These are phyloP conservation scores for Achlya hypogyna DNA, from an alignment of 352 stramenopile genomes.

Conservation along the genomic window DNA sequence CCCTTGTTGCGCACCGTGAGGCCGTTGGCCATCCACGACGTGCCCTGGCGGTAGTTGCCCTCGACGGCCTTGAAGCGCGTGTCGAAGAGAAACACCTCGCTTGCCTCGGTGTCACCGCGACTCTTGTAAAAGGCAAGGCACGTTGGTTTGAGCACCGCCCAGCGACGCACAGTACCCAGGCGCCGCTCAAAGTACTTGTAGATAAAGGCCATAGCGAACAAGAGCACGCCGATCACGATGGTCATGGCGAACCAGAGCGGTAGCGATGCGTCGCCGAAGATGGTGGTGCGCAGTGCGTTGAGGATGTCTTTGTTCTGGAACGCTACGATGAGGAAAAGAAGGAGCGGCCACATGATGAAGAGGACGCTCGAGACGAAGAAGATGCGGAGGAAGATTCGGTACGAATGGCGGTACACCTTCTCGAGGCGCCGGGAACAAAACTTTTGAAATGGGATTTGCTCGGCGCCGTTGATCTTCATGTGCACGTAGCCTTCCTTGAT, in stretches of 20 bases:
- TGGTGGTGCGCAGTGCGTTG: neutral
- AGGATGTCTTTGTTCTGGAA: slow-evolving; percentile 3
- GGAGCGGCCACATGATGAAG: slow-evolving; percentile 70
- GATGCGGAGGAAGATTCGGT: slow-evolving; percentile 80
- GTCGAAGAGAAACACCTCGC: slow-evolving; percentile 81
- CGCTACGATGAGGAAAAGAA: slow-evolving; percentile 50
- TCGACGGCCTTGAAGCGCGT: slow-evolving; percentile 69
- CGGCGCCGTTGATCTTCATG: slow-evolving; percentile 82
- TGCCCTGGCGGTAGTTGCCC: slow-evolving; percentile 71
- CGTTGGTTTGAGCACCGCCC: slow-evolving; percentile 79
- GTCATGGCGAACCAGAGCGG: slow-evolving; percentile 35
- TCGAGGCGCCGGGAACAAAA: slow-evolving; percentile 81
- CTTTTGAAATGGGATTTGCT: slow-evolving; percentile 75
- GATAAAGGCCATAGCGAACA: slow-evolving; percentile 67
- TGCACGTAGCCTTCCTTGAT: slow-evolving; percentile 83
- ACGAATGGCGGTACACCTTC: slow-evolving; percentile 70
- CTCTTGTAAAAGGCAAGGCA: slow-evolving; percentile 76
- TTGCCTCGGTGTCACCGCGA: slow-evolving; percentile 64
- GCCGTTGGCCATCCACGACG: slow-evolving; percentile 83
- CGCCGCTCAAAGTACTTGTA: slow-evolving; percentile 86
- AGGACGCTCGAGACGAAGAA: slow-evolving; percentile 72
- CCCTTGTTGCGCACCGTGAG: slow-evolving; percentile 69
- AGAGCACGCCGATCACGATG: slow-evolving; percentile 35
- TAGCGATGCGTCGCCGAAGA: neutral
- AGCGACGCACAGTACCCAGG: slow-evolving; percentile 74